These are phyloP conservation scores for Myriangium duriaei DNA, from an alignment of 2,329 filamentous ascomycete genomes.

Conservation along the genomic window DNA sequence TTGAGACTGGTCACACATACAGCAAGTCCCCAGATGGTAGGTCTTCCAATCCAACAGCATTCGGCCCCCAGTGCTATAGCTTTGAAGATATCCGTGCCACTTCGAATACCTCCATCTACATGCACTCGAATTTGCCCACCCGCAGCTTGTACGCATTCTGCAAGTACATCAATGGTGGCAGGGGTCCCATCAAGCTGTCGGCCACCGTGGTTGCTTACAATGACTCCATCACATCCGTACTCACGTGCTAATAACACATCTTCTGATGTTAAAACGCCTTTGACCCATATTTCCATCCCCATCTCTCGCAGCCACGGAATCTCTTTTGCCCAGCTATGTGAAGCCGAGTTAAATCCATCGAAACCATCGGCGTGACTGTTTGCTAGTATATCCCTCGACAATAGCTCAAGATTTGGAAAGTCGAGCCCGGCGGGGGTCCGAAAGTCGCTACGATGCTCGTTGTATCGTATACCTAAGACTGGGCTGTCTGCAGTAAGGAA, in stretches of 20 bases:
- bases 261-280: constrained; percentile 26
- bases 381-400: constrained; percentile 16
- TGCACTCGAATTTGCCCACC: constrained; percentile 44
- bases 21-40: constrained; percentile 39
- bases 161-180: constrained; percentile 38
- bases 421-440: constrained; percentile 19
- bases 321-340: constrained; percentile 16
- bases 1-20: too few relatives aligned
- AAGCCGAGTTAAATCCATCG: constrained; percentile 18
- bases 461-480: constrained; percentile 39
- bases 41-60: constrained; percentile 37
- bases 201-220: constrained; percentile 47
- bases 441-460: constrained; percentile 43
- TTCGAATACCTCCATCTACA: constrained; percentile 47
- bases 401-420: constrained; percentile 19
- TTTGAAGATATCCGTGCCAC: constrained; percentile 47
- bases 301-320: constrained; percentile 37
- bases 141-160: constrained; percentile 27
- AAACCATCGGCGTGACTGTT: constrained; percentile 21
- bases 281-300: constrained; percentile 37
- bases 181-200: constrained; percentile 45
- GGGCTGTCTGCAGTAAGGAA: constrained; percentile 45
- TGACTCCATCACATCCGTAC: constrained; percentile 27
- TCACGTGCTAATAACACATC: constrained; percentile 34
- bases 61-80: constrained; percentile 41